Percentiles rank a stretch among this genome's conserved stretches.
phyloP scores from a whole-genome alignment of 2,329 filamentous ascomycete genomes.

The Rachicladosporium sp. region DNA sequence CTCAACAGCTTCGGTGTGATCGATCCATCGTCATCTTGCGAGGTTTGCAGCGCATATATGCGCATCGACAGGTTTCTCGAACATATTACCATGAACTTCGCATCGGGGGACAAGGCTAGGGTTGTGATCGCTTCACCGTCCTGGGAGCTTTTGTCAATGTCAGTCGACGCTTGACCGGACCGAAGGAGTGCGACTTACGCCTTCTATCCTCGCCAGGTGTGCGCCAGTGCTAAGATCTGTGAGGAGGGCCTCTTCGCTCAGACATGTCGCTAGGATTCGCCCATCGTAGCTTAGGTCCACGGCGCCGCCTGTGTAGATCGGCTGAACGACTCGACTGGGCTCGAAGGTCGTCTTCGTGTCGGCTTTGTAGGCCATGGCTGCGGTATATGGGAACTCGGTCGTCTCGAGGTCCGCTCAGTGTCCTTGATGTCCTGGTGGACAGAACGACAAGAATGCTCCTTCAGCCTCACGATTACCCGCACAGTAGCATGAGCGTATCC shows the following conservation, averaged over 20 bases:
- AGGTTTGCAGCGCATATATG: constrained; percentile 62
- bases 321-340: constrained; percentile 67
- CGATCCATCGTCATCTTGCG: constrained; percentile 40
- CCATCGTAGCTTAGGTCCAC: constrained; percentile 73
- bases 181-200: constrained; percentile 43
- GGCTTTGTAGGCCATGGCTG: constrained; percentile 41
- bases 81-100: constrained; percentile 77
- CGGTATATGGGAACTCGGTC: too few species aligned
- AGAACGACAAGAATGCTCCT: too few species aligned
- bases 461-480: too few species aligned
- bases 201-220: constrained; percentile 76
- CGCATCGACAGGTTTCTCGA: constrained; percentile 94
- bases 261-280: constrained; percentile 68
- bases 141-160: constrained; percentile 29
- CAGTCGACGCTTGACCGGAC: constrained; percentile 16
- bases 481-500: too few species aligned
- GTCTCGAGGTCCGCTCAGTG: too few species aligned
- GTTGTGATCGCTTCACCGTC: constrained; percentile 63
- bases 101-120: constrained; percentile 70
- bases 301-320: constrained; percentile 86
- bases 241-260: constrained; percentile 85
- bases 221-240: constrained; percentile 73
- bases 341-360: constrained; percentile 79
- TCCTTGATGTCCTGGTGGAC: too few species aligned
- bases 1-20: constrained; percentile 59